Evolutionary conservation across 768 basidiomycete genomes (phyloP).

Genomic region (Lentinula sp.): DNA sequence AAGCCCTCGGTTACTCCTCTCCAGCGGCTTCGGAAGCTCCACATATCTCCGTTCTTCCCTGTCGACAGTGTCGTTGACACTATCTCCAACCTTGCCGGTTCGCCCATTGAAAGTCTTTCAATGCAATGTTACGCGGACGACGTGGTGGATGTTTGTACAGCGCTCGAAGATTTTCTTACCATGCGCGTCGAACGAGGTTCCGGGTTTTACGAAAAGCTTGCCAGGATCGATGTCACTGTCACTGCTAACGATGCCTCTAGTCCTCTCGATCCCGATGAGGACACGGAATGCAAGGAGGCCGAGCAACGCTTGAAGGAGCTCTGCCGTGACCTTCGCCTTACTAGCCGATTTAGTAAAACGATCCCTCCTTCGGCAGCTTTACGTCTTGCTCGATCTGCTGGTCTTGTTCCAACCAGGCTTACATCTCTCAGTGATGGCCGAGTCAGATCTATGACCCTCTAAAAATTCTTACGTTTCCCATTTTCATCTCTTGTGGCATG

Average conservation of each 20-base stretch:
- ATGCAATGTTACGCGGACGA: conserved; percentile 60
- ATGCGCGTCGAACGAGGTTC: conserved; percentile 43
- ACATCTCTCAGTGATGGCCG: conserved; percentile 3
- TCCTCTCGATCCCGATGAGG: conserved; percentile 27
- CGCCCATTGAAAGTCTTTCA: conserved; percentile 52
- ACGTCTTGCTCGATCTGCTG: conserved; percentile 3
- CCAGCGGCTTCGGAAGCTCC: conserved; percentile 45
- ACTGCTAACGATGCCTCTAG: conserved; percentile 25
- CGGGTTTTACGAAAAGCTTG: conserved; percentile 43
- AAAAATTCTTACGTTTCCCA: not conserved
- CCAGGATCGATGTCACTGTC: conserved; percentile 42
- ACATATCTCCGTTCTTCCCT: conserved; percentile 58
- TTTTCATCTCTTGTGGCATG: not conserved
- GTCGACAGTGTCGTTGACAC: conserved; percentile 56
- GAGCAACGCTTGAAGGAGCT: conserved; percentile 41
- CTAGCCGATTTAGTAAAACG: conserved; percentile 18
- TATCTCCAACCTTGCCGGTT: conserved; percentile 49
- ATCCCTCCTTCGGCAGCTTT: not conserved
- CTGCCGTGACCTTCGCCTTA: conserved; percentile 40
- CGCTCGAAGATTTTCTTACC: conserved; percentile 50
- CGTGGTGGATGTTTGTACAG: conserved; percentile 52
- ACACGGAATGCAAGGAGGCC: conserved; percentile 31
- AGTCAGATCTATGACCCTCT: conserved; percentile 7
- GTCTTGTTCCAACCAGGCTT: not conserved
- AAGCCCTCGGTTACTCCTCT: conserved; percentile 39